Evolutionary conservation across 768 basidiomycete genomes (phyloP).

Genomic region (Pleurotus giganteus): DNA sequence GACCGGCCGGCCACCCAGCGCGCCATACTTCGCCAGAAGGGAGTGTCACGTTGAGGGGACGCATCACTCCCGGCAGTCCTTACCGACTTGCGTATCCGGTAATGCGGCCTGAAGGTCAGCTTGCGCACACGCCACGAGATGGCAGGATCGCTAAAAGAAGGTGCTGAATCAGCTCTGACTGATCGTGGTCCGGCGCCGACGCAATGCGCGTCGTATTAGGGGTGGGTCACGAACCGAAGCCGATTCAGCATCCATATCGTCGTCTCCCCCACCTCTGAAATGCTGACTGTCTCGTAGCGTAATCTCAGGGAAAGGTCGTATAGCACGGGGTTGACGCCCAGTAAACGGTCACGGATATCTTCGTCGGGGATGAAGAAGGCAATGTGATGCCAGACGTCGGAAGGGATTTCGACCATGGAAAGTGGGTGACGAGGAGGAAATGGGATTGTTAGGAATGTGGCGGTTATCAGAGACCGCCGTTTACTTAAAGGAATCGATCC

Average conservation of each 20-base stretch:
- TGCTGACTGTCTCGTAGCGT: slow-evolving; percentile 5
- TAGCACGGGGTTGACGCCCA: slow-evolving; percentile 1
- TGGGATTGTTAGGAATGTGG: neutral
- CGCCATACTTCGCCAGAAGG: too few relatives aligned
- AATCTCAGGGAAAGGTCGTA: slow-evolving; percentile 5
- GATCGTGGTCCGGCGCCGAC: neutral
- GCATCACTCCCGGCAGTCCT: too few relatives aligned
- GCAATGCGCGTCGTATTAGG: neutral
- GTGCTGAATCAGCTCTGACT: neutral
- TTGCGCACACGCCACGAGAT: slow-evolving; percentile 23
- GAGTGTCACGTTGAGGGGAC: too few relatives aligned
- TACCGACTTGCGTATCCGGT: slow-evolving; percentile 15
- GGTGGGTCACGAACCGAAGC: slow-evolving; percentile 1
- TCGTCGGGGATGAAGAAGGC: slow-evolving; percentile 1
- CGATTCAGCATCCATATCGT: slow-evolving; percentile 5
- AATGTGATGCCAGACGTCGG: slow-evolving; percentile 7
- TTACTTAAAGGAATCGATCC: too few relatives aligned
- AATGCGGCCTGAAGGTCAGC: slow-evolving; percentile 14
- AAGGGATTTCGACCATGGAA: neutral
- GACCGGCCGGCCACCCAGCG: neutral
- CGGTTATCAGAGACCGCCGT: too few relatives aligned
- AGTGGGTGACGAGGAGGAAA: neutral
- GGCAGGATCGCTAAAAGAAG: slow-evolving; percentile 18
- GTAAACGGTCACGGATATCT: slow-evolving; percentile 3
- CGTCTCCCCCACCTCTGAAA: neutral